Base-by-base conservation (phyloP, 768 basidiomycete genomes). In the Leccinum uliginosum region DNA sequence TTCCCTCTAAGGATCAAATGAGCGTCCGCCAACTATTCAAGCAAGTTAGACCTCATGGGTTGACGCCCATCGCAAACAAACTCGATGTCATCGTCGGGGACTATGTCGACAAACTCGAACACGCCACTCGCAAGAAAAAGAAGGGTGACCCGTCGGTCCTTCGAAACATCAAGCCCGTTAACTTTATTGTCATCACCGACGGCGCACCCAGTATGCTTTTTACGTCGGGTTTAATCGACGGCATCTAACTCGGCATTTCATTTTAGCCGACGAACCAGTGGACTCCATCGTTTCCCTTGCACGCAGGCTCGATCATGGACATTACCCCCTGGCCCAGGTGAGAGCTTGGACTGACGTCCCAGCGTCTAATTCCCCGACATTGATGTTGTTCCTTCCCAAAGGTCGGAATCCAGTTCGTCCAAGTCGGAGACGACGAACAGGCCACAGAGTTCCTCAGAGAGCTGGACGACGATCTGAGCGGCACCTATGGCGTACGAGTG, bases 341-440 rank as follows among this genome's bases (percentile, higher is more conserved):
- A 62, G 63, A 7, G 14, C 10, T 27, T 17, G 10, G 19, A 3
- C 7, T 2, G 14, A 29, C 14, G 6, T n/a, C 21, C 14, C 15
- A n/a, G 43, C 8, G 11, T 44, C 56, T 59, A 23, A 69, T 15
- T 3, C 3, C 14, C 14, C 8, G 8, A 26, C 3, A 23, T 35
- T 66, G 29, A 50, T 26, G 14, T 5, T 10, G 10, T 11, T 43
- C 19, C 10, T n/a, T 23, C 9, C 46, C 58, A 24, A 65, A 87
- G 80, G 74, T 87, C 17, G 84, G 86, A 0, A 79, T 88, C 26
- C 86, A 87, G 60, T 87, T 91, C 51, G 79, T 91, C 1, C 89
- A 90, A 67, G 81, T 91, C 34, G 88, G 88, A 5, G 67, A 80
- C 65, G 62, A 66, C 55, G 34, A 61, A 51, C 46, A 65, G 57